Percentiles rank a stretch among this genome's conserved stretches.
Conservation (phyloP, 1,284 basidiomycete species). For the Boletus semigastroideus region DNA sequence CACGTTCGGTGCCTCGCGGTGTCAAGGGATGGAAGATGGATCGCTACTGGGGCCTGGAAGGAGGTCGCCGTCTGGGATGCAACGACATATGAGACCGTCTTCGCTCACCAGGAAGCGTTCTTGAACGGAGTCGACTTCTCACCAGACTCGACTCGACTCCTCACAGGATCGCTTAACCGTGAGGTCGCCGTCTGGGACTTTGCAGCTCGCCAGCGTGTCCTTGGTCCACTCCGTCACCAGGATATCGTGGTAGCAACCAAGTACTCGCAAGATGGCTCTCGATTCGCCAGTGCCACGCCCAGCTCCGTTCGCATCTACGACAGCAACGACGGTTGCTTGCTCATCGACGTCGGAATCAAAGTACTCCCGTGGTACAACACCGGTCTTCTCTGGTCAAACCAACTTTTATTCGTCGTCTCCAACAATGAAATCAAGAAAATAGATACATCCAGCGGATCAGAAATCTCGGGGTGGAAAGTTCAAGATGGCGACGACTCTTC, state of each 20-base stretch:
- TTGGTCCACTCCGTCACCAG: not conserved
- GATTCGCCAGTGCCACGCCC: not conserved
- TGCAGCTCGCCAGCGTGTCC: not conserved
- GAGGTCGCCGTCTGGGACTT: not conserved
- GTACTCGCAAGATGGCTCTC: not conserved
- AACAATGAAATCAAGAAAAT: not conserved
- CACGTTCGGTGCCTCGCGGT: not conserved
- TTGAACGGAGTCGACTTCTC: not conserved
- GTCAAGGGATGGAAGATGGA: constrained; percentile 1
- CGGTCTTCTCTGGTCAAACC: not conserved
- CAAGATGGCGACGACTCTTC: not conserved
- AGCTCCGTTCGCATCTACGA: not conserved
- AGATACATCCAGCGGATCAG: too few species aligned
- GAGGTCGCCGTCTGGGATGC: not conserved
- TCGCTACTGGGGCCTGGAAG: not conserved
- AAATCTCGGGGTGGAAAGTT: not conserved
- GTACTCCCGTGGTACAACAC: not conserved
- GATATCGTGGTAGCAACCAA: not conserved
- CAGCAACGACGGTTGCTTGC: not conserved
- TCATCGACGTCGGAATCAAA: not conserved
- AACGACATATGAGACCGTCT: not conserved
- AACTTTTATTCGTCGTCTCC: not conserved
- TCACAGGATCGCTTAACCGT: not conserved
- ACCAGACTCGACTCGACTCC: not conserved
- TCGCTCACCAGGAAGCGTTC: not conserved